Base-by-base conservation (phyloP, 306 rosid species). In the Hippophae gyantsensis region DNA sequence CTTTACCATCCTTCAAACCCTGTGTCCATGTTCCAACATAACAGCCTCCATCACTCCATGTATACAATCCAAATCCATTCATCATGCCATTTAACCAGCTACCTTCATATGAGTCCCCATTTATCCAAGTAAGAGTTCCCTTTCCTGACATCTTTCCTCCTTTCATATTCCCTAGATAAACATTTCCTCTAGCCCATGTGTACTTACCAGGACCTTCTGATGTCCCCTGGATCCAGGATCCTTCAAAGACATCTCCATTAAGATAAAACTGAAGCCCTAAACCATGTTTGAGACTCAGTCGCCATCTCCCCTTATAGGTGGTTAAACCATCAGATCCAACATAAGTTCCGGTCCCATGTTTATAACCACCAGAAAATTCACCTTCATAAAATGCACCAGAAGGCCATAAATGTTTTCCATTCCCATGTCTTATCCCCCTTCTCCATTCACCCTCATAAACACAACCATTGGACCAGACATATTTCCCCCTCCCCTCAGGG, bases 201-300 rank as follows among this genome's bases (percentile, higher is more conserved):
- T 92, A 92, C 82, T 92, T 92, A 53, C 96, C 96, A 11, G 96
- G 96, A 18, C 99, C 99, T 73, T 92, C 99, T 0, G 93, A 88
- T 54, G 84, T 68, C 48, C 94, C 99, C 81, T 82, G 99, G 55
- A 92, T 85, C 99, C 99, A 92, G 69, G 99, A 82, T 47, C 99
- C 99, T 74, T 92, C 99, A 78, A 85, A 80, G 56, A 70, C 50
- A 72, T 92, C 99, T 63, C 99, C 90, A 72, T 72, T 82, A n/a
- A 93, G 84, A 80, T 82, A 92, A 70, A 78, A 81, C 81, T 86
- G 90, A 80, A 78, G 79, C 38, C 99, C 99, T 60, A 92, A 59
- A 41, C 99, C 99, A 79, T 92, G 99, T 58, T 92, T 92, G 58
- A 88, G 80, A 77, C 81, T 92, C 73, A 92, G 74, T 26, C 90